phyloP scores from a whole-genome alignment of 352 stramenopile genomes.

The Phytophthora macrochlamydospora region DNA sequence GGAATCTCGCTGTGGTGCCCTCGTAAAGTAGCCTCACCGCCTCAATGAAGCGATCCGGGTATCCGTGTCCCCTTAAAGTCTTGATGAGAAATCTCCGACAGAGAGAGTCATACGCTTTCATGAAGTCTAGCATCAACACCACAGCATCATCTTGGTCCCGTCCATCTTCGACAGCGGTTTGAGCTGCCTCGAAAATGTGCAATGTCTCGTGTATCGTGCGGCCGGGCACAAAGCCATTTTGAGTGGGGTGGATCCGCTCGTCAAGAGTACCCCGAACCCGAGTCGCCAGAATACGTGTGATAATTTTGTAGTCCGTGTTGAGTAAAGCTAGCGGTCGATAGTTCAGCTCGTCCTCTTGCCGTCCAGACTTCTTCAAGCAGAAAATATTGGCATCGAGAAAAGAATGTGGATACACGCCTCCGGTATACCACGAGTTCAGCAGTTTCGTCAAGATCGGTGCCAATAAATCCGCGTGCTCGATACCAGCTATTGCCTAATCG shows the following conservation, averaged over 20 bases:
- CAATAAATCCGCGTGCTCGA: neutral
- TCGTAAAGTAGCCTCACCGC: neutral
- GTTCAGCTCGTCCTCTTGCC: neutral
- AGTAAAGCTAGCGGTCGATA: slow-evolving; percentile 9
- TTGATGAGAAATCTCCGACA: neutral
- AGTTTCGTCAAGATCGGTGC: slow-evolving; percentile 2
- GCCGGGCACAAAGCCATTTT: slow-evolving; percentile 9
- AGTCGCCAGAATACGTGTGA: slow-evolving; percentile 2
- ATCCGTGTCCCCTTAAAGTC: neutral
- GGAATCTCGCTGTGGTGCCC: neutral
- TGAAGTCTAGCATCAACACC: neutral
- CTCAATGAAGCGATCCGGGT: neutral
- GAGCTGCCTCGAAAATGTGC: neutral
- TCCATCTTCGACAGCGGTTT: neutral
- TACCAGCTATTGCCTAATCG: slow-evolving; percentile 10
- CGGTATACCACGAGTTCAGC: neutral
- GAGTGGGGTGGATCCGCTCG: neutral
- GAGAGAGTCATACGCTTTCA: neutral
- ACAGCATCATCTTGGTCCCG: neutral
- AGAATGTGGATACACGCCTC: neutral
- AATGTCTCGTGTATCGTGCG: neutral
- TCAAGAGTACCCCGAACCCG: neutral
- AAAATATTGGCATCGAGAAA: slow-evolving; percentile 13
- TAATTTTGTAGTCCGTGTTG: slow-evolving; percentile 15
- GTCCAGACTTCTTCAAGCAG: slow-evolving; percentile 7